phyloP scores from a whole-genome alignment of 2,329 filamentous ascomycete species.

The Curvularia verruculosa region DNA sequence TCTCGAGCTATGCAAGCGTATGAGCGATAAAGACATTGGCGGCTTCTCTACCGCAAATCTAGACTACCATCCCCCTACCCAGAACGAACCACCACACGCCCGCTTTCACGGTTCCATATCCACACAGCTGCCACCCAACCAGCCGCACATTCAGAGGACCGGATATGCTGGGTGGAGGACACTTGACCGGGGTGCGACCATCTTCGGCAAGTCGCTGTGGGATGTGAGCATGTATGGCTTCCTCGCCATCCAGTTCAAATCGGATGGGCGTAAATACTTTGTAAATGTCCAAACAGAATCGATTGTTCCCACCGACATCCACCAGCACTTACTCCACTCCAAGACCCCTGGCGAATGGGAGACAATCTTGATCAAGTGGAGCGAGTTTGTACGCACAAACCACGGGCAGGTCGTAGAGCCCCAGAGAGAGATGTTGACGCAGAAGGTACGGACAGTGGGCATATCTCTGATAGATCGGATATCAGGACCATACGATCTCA shows the following conservation, averaged over 20 bases:
- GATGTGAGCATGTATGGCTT: conserved; percentile 89
- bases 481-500: conserved; percentile 85
- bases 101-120: conserved; percentile 90
- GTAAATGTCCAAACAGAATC: conserved; percentile 96
- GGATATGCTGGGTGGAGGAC: conserved; percentile 94
- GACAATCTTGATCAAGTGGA: conserved; percentile 88
- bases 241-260: conserved; percentile 85
- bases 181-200: conserved; percentile 71
- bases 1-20: conserved; percentile 66
- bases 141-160: conserved; percentile 74
- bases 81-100: conserved; percentile 68
- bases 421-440: conserved; percentile 84
- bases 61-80: conserved; percentile 62
- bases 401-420: conserved; percentile 91
- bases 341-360: conserved; percentile 87
- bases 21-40: conserved; percentile 86
- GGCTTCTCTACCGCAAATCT: conserved; percentile 79
- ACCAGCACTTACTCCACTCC: conserved; percentile 88
- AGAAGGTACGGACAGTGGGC: conserved; percentile 84
- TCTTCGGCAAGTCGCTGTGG: conserved; percentile 88
- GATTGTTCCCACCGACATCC: conserved; percentile 91
- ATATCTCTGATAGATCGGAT: conserved; percentile 88
- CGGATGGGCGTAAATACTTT: conserved; percentile 89
- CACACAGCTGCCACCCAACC: conserved; percentile 76
- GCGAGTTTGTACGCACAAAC: conserved; percentile 94